Evolutionary conservation across 164 flowering plant species (phyloP).

Genomic region (Stephania cephalantha): DNA sequence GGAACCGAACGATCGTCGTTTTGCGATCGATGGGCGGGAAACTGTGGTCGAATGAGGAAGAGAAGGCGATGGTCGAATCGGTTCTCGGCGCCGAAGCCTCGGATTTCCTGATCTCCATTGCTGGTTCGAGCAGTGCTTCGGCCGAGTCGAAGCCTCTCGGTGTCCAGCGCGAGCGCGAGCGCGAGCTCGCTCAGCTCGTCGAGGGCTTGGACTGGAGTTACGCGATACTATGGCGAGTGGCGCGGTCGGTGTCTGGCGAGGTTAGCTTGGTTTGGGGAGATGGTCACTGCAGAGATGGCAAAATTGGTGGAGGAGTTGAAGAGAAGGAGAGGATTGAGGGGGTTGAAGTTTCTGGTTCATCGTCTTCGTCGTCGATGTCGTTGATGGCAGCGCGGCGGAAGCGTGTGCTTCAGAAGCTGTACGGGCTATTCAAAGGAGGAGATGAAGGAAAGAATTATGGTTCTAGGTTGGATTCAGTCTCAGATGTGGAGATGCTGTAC

Average conservation of each 20-base stretch:
- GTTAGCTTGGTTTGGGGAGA: slow-evolving; percentile 61
- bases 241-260: slow-evolving; percentile 48
- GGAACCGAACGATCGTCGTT: background rate
- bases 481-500: slow-evolving; percentile 66
- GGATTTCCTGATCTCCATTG: slow-evolving; percentile 32
- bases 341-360: background rate
- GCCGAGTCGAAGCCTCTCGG: slow-evolving; percentile 26
- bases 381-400: slow-evolving; percentile 37
- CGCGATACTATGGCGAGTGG: slow-evolving; percentile 69
- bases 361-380: too few relatives aligned
- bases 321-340: slow-evolving; percentile 1
- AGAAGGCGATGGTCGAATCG: slow-evolving; percentile 45
- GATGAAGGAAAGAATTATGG: slow-evolving; percentile 38
- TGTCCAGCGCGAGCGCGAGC: slow-evolving; percentile 40
- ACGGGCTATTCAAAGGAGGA: slow-evolving; percentile 40
- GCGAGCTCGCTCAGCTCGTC: slow-evolving; percentile 35
- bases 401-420: slow-evolving; percentile 57
- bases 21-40: slow-evolving; percentile 37
- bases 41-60: slow-evolving; percentile 46
- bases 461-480: slow-evolving; percentile 30
- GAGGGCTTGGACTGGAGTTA: slow-evolving; percentile 64
- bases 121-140: slow-evolving; percentile 29
- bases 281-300: slow-evolving; percentile 46
- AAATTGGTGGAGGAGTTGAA: slow-evolving; percentile 13
- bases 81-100: slow-evolving; percentile 54